Percentiles rank a stretch among this genome's conserved stretches.
These are phyloP conservation scores for Martensiomyces pterosporus DNA, from an alignment of 192 early-diverging fungal genomes.

Conservation along the genomic window DNA sequence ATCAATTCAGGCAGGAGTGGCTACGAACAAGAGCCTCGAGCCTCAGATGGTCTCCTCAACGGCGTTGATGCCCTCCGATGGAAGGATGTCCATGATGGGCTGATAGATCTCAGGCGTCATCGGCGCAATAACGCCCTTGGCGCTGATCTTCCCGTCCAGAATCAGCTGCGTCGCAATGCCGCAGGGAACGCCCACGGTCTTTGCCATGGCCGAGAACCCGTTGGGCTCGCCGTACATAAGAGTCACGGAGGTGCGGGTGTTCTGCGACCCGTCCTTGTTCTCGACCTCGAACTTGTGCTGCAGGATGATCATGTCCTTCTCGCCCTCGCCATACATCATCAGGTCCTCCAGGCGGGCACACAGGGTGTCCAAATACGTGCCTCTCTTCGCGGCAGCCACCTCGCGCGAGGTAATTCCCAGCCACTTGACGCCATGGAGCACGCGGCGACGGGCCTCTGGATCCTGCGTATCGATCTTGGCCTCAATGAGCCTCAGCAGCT, in stretches of 20 bases:
- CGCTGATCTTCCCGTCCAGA: slow-evolving; percentile 74
- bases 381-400: slow-evolving; percentile 59
- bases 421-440: slow-evolving; percentile 78
- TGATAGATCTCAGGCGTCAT: slow-evolving; percentile 86
- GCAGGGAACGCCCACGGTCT: slow-evolving; percentile 93
- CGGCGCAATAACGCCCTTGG: slow-evolving; percentile 88
- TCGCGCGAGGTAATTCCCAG: slow-evolving; percentile 79
- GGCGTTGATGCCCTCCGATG: slow-evolving; percentile 84
- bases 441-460: slow-evolving; percentile 52
- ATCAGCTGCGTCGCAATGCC: slow-evolving; percentile 93
- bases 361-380: slow-evolving; percentile 83
- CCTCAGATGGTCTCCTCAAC: slow-evolving; percentile 60
- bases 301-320: slow-evolving; percentile 96
- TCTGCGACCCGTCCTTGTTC: slow-evolving; percentile 75
- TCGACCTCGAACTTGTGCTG: slow-evolving; percentile 97
- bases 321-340: slow-evolving; percentile 88
- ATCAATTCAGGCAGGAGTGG: no score
- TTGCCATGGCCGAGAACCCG: slow-evolving; percentile 94
- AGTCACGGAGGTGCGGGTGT: slow-evolving; percentile 90
- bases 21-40: no score
- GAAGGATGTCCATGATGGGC: slow-evolving; percentile 83
- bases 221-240: slow-evolving; percentile 88
- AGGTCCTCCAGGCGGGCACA: slow-evolving; percentile 95
- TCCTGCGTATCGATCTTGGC: slow-evolving; percentile 63
- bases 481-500: slow-evolving; percentile 59